Evolutionary conservation across 495 filamentous ascomycete species (phyloP), one percentile per base, ranked within the genome.

Genomic region (Chaetomium fimeti): DNA sequence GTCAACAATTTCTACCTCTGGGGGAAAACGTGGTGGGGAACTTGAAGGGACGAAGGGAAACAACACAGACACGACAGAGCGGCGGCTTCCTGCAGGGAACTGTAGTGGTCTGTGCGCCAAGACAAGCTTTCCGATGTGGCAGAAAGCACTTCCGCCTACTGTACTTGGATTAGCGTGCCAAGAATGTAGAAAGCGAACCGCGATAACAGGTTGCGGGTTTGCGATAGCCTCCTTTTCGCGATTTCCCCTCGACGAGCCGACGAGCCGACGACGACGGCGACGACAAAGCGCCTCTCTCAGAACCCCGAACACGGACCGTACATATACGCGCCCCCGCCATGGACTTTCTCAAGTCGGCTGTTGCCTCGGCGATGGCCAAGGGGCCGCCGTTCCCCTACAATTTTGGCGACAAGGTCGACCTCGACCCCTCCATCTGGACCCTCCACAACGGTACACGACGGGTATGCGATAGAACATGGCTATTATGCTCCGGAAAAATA

Each of bases 321-420:
- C 25, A n/a, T n/a, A 42, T 40, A 42, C 56, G 38, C 4, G 8
- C 2, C 36, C 1, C 22, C 16, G 16, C 58, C 63, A 98, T 98
- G 94, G 93, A 98, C 70, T 97, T 98, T 73, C 84, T 98, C 64
- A 98, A 97, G 78, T 97, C 91, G 53, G 95, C 95, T 47, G 91
- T 98, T 70, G 91, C 92, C 42, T 97, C 94, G 47, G 93, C 93
- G 63, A 98, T 97, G 69, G 89, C 94, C 16, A 96, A 96, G 76
- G 92, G 92, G 20, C 92, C 92, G 38, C 86, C 91, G 5, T 95
- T 96, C 69, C 92, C 91, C 11, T 97, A 95, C 74, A 88, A 83
- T 22, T 92, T 97, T 68, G 93, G 93, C 68, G 94, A 98, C 76
- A 83, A 88, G 73, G 88, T 96, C 53, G 92, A 96, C 68, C 78